phyloP scores from a whole-genome alignment of 1,284 basidiomycete species.

The Ganoderma lucidum region DNA sequence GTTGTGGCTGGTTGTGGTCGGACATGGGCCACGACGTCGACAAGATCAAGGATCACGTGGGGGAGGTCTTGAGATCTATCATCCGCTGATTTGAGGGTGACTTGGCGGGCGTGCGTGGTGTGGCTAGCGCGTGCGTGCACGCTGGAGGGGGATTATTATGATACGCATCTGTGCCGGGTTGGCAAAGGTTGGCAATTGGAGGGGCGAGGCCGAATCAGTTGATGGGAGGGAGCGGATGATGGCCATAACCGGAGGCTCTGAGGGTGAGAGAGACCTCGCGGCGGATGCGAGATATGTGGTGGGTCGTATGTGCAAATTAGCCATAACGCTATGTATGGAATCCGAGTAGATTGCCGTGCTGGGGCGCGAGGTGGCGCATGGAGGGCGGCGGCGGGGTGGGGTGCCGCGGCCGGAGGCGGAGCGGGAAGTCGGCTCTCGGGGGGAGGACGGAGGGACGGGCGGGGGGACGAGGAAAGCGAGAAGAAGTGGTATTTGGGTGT shows the following conservation, averaged over 20 bases:
- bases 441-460: background rate
- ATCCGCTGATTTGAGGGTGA: conserved; percentile 24
- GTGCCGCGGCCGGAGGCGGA: conserved; percentile 3
- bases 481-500: conserved; percentile 17
- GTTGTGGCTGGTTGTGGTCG: background rate
- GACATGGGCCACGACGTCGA: background rate
- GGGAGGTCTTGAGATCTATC: conserved; percentile 24
- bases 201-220: conserved; percentile 14
- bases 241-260: conserved; percentile 4
- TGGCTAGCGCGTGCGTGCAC: conserved; percentile 21
- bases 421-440: conserved; percentile 4
- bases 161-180: background rate
- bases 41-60: conserved; percentile 20
- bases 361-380: background rate
- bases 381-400: background rate
- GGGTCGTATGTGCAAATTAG: background rate
- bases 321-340: background rate
- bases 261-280: background rate
- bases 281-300: background rate
- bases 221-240: conserved; percentile 12
- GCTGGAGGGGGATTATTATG: conserved; percentile 7
- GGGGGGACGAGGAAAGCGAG: conserved; percentile 2
- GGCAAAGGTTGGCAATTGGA: background rate
- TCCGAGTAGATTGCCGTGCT: background rate
- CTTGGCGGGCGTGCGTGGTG: conserved; percentile 26